Evolutionary conservation across 495 filamentous ascomycete genomes (phyloP).

Genomic region (Penicillium longicatenatum): DNA sequence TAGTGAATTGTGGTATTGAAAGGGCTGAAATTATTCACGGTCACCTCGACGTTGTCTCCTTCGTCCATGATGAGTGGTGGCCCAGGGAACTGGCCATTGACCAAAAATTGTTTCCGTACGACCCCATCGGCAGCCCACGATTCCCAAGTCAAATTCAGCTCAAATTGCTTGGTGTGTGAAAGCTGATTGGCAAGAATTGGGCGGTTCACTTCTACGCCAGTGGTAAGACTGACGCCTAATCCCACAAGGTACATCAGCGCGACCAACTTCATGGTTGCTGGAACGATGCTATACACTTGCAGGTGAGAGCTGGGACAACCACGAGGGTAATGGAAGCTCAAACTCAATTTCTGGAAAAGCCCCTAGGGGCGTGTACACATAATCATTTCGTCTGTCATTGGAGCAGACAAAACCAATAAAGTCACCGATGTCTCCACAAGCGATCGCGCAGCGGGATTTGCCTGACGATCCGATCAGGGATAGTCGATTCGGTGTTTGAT

Average conservation of each 20-base stretch:
- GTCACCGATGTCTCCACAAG: no score
- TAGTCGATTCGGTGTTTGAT: no score
- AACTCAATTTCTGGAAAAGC: no score
- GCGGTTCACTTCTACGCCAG: neutral
- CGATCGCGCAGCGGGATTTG: no score
- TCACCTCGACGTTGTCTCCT: slow-evolving; percentile 56
- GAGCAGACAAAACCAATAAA: no score
- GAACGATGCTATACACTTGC: no score
- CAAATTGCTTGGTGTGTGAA: neutral
- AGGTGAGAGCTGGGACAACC: no score
- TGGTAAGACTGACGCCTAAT: neutral
- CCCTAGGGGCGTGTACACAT: no score
- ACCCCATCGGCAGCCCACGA: slow-evolving; percentile 27
- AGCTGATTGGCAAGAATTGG: neutral
- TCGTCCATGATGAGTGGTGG: slow-evolving; percentile 55
- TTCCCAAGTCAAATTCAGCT: slow-evolving; percentile 40
- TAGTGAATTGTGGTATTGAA: slow-evolving; percentile 51
- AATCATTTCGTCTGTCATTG: no score
- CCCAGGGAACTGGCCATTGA: slow-evolving; percentile 60
- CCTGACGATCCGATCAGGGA: no score
- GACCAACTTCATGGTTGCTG: neutral
- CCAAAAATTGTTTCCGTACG: slow-evolving; percentile 46
- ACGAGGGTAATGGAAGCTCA: no score
- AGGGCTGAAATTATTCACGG: slow-evolving; percentile 49
- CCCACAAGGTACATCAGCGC: neutral